Percentiles rank a stretch among this genome's conserved stretches.
phyloP scores from a whole-genome alignment of 441 rosid species.

The Viola pubescens region DNA sequence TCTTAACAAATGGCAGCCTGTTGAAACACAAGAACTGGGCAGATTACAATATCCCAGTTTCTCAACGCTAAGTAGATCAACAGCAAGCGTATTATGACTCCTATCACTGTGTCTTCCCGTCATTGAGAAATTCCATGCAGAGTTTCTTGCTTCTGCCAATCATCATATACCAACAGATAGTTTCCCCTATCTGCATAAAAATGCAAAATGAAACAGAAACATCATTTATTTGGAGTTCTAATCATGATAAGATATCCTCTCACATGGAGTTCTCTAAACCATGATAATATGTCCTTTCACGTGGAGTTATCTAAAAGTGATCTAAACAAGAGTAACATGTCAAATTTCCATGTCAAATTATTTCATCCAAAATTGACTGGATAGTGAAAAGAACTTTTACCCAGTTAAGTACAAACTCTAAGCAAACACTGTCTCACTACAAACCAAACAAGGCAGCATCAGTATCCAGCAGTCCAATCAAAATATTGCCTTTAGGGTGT shows the following conservation, averaged over 20 bases:
- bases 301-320: neutral
- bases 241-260: neutral
- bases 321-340: slow-evolving; percentile 2
- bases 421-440: too few species aligned
- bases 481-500: too few species aligned
- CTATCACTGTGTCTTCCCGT: too few species aligned
- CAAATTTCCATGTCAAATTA: neutral
- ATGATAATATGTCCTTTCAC: neutral
- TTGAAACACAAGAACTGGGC: neutral
- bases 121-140: neutral
- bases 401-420: neutral
- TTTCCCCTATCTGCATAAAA: slow-evolving; percentile 1
- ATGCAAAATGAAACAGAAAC: neutral
- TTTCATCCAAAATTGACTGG: neutral
- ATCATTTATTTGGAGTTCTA: neutral
- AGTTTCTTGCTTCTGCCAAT: neutral
- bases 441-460: too few species aligned
- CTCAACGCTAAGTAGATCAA: neutral
- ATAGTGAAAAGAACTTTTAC: neutral
- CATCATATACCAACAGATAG: neutral
- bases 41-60: neutral
- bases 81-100: too few species aligned
- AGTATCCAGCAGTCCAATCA: too few species aligned
- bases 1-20: neutral
- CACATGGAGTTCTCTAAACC: too few species aligned